phyloP scores from a whole-genome alignment of 2,329 filamentous ascomycete species.

The Ophiostoma piceae region DNA sequence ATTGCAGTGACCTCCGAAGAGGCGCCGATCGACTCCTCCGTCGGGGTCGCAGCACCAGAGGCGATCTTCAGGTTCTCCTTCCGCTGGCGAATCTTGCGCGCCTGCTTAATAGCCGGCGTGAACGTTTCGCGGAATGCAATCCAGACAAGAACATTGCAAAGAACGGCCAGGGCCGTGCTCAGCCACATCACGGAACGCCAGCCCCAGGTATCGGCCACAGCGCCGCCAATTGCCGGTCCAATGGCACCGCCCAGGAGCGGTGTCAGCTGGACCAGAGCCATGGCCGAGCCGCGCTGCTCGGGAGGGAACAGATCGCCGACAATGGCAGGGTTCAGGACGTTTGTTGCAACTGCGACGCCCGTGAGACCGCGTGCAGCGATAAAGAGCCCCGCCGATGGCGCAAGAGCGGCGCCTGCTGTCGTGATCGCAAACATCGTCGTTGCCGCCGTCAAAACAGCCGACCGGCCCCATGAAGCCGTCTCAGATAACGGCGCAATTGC shows the following conservation, averaged over 20 bases:
- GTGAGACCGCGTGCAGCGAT: constrained; percentile 63
- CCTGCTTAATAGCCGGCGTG: constrained; percentile 34
- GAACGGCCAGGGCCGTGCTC: constrained; percentile 29
- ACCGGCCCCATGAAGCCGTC: constrained; percentile 47
- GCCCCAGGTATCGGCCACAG: constrained; percentile 32
- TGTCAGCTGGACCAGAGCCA: constrained; percentile 36
- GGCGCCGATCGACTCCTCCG: not conserved
- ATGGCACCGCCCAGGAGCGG: constrained; percentile 34
- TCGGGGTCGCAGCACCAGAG: constrained; percentile 26
- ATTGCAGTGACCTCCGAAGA: not conserved
- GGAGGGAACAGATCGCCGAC: constrained; percentile 60
- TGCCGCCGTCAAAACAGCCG: constrained; percentile 49
- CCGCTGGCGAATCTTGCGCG: not conserved
- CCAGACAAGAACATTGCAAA: constrained; percentile 29
- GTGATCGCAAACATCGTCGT: constrained; percentile 48
- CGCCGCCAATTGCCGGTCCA: constrained; percentile 35
- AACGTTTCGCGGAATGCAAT: constrained; percentile 35
- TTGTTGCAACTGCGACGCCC: constrained; percentile 57
- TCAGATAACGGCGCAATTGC: constrained; percentile 60
- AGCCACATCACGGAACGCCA: constrained; percentile 37
- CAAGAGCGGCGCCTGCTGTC: constrained; percentile 40
- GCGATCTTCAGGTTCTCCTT: not conserved
- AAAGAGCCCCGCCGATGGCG: constrained; percentile 50
- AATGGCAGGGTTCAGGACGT: constrained; percentile 58
- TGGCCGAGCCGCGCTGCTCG: constrained; percentile 48